Conservation (phyloP, 1,284 basidiomycete genomes). For the Pascua guehoae region DNA sequence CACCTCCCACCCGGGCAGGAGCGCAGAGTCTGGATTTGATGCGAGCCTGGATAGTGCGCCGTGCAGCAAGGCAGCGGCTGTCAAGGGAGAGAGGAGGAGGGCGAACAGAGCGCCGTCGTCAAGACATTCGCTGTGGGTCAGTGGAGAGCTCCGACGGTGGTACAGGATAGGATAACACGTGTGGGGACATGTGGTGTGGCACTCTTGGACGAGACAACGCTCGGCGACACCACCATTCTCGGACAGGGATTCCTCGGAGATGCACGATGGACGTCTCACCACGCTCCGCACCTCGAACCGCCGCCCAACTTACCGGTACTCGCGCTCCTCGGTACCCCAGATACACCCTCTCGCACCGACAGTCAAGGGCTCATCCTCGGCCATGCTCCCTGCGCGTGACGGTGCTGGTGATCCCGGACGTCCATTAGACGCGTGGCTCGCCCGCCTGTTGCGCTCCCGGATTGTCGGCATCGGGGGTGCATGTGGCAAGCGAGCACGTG, state of each 20-base stretch:
- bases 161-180: not conserved
- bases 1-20: slow-evolving; percentile 68
- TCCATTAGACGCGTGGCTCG: slow-evolving; percentile 9
- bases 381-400: not conserved
- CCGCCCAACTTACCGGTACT: slow-evolving; percentile 46
- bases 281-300: too few relatives aligned
- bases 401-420: not conserved
- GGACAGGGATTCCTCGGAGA: too few relatives aligned
- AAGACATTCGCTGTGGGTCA: slow-evolving; percentile 60
- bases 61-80: slow-evolving; percentile 61
- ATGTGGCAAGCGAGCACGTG: slow-evolving; percentile 5
- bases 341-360: slow-evolving; percentile 38
- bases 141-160: not conserved
- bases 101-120: slow-evolving; percentile 83
- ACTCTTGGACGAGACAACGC: too few relatives aligned
- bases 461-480: not conserved
- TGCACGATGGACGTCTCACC: too few relatives aligned
- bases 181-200: too few relatives aligned
- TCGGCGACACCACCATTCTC: too few relatives aligned
- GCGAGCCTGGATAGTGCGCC: slow-evolving; percentile 52
- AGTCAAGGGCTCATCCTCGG: slow-evolving; percentile 22
- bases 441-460: not conserved
- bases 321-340: slow-evolving; percentile 48
- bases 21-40: slow-evolving; percentile 30
- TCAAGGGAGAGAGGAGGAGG: slow-evolving; percentile 69